These are phyloP conservation scores for Phaeotremella fagi DNA, from an alignment of 768 basidiomycete genomes.

Conservation along the genomic window DNA sequence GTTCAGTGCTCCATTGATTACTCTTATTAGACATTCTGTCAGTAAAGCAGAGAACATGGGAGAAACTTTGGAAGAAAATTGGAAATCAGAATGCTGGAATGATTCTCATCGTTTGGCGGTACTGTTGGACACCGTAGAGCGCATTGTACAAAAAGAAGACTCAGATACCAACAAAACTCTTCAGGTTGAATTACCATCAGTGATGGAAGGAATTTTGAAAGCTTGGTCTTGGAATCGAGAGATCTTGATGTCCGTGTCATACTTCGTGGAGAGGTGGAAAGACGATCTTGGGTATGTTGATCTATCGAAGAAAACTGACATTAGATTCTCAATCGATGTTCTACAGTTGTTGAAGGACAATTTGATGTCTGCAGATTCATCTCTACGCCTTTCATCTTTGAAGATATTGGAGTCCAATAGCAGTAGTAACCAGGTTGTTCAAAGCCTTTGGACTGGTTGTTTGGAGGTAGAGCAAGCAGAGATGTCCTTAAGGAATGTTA, in stretches of 20 bases:
- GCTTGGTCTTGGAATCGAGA: slow-evolving; percentile 37
- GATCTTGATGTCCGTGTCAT: slow-evolving; percentile 18
- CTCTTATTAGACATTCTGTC: slow-evolving; percentile 2
- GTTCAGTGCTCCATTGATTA: slow-evolving; percentile 11
- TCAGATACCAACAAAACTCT: slow-evolving; percentile 3
- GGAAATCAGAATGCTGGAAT: slow-evolving; percentile 30
- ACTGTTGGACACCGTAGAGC: slow-evolving; percentile 9
- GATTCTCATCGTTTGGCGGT: slow-evolving; percentile 17
- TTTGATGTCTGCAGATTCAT: slow-evolving; percentile 68
- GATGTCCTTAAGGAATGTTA: slow-evolving; percentile 69
- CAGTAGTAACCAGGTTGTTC: background rate
- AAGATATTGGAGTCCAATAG: slow-evolving; percentile 32
- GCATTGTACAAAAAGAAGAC: background rate
- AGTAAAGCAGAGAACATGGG: background rate
- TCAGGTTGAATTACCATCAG: background rate
- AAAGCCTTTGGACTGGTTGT: slow-evolving; percentile 50
- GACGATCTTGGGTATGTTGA: too few relatives aligned
- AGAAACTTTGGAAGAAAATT: slow-evolving; percentile 2
- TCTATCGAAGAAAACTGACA: background rate
- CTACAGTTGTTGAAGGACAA: slow-evolving; percentile 57
- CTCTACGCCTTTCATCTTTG: slow-evolving; percentile 62
- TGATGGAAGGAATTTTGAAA: slow-evolving; percentile 6
- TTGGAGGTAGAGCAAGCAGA: slow-evolving; percentile 75
- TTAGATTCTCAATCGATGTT: slow-evolving; percentile 36
- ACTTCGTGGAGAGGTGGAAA: slow-evolving; percentile 11